Percentiles rank a stretch among this genome's conserved stretches.
These are phyloP conservation scores for Priceomyces medius DNA, from an alignment of 805 yeast species.

Conservation along the genomic window DNA sequence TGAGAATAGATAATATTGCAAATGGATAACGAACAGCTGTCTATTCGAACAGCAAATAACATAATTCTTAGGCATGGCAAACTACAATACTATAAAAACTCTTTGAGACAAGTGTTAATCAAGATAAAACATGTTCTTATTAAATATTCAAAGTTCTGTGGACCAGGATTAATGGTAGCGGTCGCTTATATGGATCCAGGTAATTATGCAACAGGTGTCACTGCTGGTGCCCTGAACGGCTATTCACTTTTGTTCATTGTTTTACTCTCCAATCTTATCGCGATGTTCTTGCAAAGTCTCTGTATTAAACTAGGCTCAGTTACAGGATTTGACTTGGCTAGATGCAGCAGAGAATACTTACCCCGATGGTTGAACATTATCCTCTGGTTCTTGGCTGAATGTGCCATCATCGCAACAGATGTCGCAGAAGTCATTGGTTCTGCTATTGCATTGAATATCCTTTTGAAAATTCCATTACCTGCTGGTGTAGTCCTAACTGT, in stretches of 20 bases:
- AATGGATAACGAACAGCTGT: too few species aligned
- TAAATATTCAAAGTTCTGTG: constrained; percentile 42
- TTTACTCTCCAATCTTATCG: constrained; percentile 43
- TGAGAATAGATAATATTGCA: too few species aligned
- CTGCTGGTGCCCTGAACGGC: constrained; percentile 47
- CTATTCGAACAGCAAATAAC: too few species aligned
- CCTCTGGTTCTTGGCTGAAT: constrained; percentile 45
- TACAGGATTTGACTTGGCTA: constrained; percentile 48
- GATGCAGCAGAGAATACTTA: constrained; percentile 41
- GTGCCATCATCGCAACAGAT: constrained; percentile 52
- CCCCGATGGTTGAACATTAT: constrained; percentile 39
- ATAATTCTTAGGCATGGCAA: too few species aligned
- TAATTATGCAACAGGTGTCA: constrained; percentile 48
- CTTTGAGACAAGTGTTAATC: too few species aligned
- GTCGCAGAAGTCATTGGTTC: constrained; percentile 55
- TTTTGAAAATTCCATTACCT: constrained; percentile 45
- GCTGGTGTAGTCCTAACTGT: constrained; percentile 49
- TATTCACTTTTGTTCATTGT: constrained; percentile 45
- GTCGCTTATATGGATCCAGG: constrained; percentile 58
- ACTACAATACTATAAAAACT: too few species aligned
- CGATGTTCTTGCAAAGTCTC: constrained; percentile 45
- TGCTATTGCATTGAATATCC: constrained; percentile 50
- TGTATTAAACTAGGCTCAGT: constrained; percentile 50
- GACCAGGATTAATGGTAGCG: constrained; percentile 49
- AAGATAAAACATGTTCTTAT: constrained; percentile 1